A percentile compares a stretch with the other conserved stretches of the same genome.
Conservation (phyloP, 495 filamentous ascomycete species). For the Penicillium daleae region DNA sequence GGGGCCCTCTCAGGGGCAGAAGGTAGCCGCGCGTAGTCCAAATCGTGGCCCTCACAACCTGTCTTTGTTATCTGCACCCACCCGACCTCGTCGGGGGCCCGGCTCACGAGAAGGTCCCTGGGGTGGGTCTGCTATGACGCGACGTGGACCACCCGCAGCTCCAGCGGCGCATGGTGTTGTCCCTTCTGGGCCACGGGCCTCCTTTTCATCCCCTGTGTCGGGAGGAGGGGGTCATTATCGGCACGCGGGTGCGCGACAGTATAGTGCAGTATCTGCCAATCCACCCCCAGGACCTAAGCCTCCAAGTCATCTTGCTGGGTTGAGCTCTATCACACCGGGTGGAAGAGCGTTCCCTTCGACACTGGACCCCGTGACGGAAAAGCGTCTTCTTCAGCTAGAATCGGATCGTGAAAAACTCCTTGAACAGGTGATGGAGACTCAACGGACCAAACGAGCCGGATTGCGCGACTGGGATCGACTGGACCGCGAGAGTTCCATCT, state of each 20-base stretch:
- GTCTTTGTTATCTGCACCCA: conserved; percentile 61
- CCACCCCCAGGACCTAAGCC: conserved; percentile 57
- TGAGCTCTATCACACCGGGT: conserved; percentile 55
- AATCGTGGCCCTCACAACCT: conserved; percentile 50
- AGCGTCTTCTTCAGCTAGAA: conserved; percentile 56
- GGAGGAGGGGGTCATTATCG: conserved; percentile 39
- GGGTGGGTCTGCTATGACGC: conserved; percentile 37
- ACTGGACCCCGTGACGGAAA: conserved; percentile 47
- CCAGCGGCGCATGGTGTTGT: conserved; percentile 38
- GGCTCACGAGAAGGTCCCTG: conserved; percentile 42
- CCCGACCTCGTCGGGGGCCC: conserved; percentile 57
- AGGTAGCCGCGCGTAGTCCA: conserved; percentile 49
- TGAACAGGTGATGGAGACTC: conserved; percentile 58
- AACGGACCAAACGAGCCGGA: conserved; percentile 52
- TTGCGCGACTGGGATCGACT: conserved; percentile 63
- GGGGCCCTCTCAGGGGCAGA: conserved; percentile 52
- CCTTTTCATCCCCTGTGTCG: conserved; percentile 32
- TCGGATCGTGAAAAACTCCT: conserved; percentile 58
- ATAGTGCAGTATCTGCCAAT: conserved; percentile 50
- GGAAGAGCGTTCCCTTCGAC: conserved; percentile 47
- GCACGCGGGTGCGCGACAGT: conserved; percentile 48
- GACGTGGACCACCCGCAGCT: conserved; percentile 42
- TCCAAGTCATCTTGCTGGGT: conserved; percentile 53
- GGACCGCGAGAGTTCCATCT: conserved; percentile 61
- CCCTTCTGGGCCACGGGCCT: conserved; percentile 50